phyloP scores from a whole-genome alignment of 192 early-diverging fungal species.

The Backusella liffmaniae region DNA sequence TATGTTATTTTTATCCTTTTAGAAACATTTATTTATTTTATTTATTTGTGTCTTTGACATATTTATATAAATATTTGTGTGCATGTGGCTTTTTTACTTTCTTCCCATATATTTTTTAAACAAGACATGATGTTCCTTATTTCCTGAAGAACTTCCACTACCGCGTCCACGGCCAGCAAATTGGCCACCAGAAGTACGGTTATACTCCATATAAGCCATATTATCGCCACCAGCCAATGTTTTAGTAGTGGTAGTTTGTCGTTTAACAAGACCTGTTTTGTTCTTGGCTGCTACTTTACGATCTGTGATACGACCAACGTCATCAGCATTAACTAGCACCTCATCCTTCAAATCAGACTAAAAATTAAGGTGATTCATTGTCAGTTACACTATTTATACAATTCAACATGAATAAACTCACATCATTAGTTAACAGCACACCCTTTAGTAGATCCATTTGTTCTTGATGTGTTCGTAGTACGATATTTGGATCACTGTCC shows the following conservation, averaged over 20 bases:
- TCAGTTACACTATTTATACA: background rate
- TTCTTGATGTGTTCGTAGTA: slow-evolving; percentile 67
- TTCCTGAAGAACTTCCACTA: slow-evolving; percentile 34
- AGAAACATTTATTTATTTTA: background rate
- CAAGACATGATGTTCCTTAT: slow-evolving; percentile 58
- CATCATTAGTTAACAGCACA: slow-evolving; percentile 75
- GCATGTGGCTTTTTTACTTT: slow-evolving; percentile 29
- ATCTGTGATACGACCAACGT: slow-evolving; percentile 46
- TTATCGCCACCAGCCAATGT: slow-evolving; percentile 85
- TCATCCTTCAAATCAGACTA: slow-evolving; percentile 63
- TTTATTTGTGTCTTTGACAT: background rate
- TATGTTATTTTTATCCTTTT: slow-evolving; percentile 1
- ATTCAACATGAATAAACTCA: slow-evolving; percentile 38
- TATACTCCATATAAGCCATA: slow-evolving; percentile 91
- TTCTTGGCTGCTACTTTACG: slow-evolving; percentile 36
- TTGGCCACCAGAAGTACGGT: slow-evolving; percentile 33
- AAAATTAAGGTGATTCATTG: slow-evolving; percentile 34
- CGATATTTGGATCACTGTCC: slow-evolving; percentile 73
- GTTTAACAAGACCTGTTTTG: slow-evolving; percentile 39
- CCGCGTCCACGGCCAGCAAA: slow-evolving; percentile 34
- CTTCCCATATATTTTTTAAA: slow-evolving; percentile 65
- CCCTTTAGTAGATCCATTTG: slow-evolving; percentile 86
- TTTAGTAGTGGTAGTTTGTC: slow-evolving; percentile 67
- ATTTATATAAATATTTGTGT: background rate
- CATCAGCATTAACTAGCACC: slow-evolving; percentile 45